Conservation (phyloP, 164 flowering plant genomes). For the Berberis thunbergii region DNA sequence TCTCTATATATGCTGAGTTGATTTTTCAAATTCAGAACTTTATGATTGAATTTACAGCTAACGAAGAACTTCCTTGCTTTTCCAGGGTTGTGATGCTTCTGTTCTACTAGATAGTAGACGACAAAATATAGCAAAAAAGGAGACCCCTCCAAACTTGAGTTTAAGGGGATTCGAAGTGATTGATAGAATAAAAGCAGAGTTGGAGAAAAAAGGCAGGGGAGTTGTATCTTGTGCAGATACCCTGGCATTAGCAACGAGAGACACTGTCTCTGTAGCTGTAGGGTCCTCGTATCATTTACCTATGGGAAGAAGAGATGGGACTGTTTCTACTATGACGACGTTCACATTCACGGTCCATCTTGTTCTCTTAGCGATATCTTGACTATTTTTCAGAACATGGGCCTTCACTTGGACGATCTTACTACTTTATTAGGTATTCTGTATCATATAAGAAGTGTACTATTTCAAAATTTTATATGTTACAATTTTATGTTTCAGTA, state of each 20-base stretch:
- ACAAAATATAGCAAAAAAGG: slow-evolving; percentile 17
- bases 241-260: slow-evolving; percentile 25
- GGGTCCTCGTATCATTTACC: slow-evolving; percentile 28
- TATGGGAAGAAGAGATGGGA: slow-evolving; percentile 38
- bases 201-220: slow-evolving; percentile 12
- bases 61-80: neutral
- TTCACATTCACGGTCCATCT: slow-evolving; percentile 18
- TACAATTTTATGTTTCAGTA: no score
- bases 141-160: slow-evolving; percentile 14
- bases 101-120: slow-evolving; percentile 21
- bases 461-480: no score
- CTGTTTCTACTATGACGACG: slow-evolving; percentile 21
- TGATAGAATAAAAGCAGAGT: slow-evolving; percentile 24
- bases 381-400: slow-evolving; percentile 8
- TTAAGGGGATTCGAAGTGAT: slow-evolving; percentile 32
- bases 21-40: no score
- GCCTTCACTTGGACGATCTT: slow-evolving; percentile 24
- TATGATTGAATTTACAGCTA: neutral
- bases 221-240: slow-evolving; percentile 9
- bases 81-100: slow-evolving; percentile 40
- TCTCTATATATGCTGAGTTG: no score
- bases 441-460: neutral
- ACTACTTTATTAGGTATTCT: slow-evolving; percentile 18
- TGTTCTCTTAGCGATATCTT: neutral
- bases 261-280: slow-evolving; percentile 19